Evolutionary conservation across 1,284 basidiomycete species (phyloP).

Genomic region (Fistulina hepatica): DNA sequence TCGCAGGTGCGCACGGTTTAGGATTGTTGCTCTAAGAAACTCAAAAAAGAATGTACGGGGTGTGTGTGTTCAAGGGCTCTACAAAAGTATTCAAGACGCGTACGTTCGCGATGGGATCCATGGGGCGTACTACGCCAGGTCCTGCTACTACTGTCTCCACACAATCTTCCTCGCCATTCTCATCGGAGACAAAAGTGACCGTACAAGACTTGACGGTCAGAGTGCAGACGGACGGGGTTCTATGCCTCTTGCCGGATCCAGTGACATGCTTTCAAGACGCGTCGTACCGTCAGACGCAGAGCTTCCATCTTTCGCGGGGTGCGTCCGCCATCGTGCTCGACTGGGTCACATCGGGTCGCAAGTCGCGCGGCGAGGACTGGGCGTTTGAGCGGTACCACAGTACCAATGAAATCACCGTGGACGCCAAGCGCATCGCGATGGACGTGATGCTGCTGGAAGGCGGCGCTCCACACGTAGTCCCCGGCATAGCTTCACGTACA

Average conservation of each 20-base stretch:
- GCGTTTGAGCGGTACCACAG: constrained; percentile 78
- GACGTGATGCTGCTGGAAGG: constrained; percentile 72
- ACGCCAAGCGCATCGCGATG: constrained; percentile 51
- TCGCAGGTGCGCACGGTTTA: constrained; percentile 75
- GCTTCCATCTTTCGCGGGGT: constrained; percentile 48
- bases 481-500: constrained; percentile 28
- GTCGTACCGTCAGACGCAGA: constrained; percentile 74
- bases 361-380: constrained; percentile 79
- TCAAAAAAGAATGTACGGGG: too few species aligned
- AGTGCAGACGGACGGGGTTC: constrained; percentile 39
- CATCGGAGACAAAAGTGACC: constrained; percentile 13
- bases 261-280: constrained; percentile 87
- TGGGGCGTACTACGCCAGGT: too few species aligned
- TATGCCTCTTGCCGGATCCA: constrained; percentile 83
- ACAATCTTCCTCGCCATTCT: too few species aligned
- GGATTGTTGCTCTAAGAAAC: too few species aligned
- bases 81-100: constrained; percentile 88
- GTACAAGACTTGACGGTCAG: constrained; percentile 46
- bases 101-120: constrained; percentile 26
- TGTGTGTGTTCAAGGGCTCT: too few species aligned
- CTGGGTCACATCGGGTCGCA: constrained; percentile 83
- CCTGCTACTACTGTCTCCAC: constrained; percentile 8
- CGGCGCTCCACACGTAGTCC: constrained; percentile 11
- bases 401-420: constrained; percentile 73
- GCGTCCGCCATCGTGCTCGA: constrained; percentile 72